A percentile compares a stretch with the other conserved stretches of the same genome.
Evolutionary conservation across 2,329 filamentous ascomycete genomes (phyloP).

Genomic region (Chrysoporthe deuterocubensis): DNA sequence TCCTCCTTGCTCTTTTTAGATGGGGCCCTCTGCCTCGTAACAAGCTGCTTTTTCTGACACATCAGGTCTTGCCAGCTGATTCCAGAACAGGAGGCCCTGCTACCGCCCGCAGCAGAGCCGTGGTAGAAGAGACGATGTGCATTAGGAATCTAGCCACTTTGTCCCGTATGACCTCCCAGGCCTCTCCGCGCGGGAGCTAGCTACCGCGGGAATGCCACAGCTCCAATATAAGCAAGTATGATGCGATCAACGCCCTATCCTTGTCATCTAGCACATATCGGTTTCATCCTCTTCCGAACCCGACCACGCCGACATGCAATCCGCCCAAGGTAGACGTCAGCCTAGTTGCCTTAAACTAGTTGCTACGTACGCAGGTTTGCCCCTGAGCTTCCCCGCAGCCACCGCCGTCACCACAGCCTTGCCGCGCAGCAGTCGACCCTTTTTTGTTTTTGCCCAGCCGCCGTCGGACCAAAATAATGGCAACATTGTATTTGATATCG

Average conservation of each 20-base stretch:
- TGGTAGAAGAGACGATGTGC: too few relatives aligned
- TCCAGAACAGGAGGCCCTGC: neutral
- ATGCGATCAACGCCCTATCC: neutral
- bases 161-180: neutral
- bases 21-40: too few relatives aligned
- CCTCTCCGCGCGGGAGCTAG: neutral
- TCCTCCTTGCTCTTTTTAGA: neutral
- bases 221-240: neutral
- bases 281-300: slow-evolving; percentile 1
- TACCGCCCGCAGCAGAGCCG: too few relatives aligned
- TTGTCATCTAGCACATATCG: neutral
- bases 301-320: neutral
- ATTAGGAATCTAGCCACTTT: neutral
- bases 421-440: neutral
- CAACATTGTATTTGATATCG: too few relatives aligned
- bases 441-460: neutral
- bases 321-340: neutral
- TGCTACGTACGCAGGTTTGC: neutral
- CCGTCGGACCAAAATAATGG: too few relatives aligned
- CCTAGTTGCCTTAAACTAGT: neutral
- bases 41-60: neutral
- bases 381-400: neutral
- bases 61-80: neutral
- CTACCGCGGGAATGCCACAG: neutral
- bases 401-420: neutral